Percentiles rank a stretch among this genome's conserved stretches.
Conservation (phyloP, 352 stramenopile species). For the Pythium chondricola region DNA sequence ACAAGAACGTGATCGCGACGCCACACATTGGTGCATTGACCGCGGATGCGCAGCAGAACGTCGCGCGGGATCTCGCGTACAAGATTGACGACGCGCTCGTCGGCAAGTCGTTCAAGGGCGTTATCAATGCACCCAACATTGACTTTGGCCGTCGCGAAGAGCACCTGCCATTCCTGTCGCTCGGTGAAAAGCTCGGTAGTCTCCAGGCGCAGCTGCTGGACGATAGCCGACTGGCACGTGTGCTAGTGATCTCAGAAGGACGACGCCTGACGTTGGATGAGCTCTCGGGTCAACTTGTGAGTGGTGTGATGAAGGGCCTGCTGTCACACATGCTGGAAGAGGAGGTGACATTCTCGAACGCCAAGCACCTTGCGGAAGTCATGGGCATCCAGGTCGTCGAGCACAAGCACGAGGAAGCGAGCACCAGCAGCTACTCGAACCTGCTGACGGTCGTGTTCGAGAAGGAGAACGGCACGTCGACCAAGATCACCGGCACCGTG, state of each 20-base stretch:
- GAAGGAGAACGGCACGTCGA: slow-evolving; percentile 75
- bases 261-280: slow-evolving; percentile 76
- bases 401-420: slow-evolving; percentile 83
- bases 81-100: slow-evolving; percentile 91
- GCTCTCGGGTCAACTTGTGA: slow-evolving; percentile 79
- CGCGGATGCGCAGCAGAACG: slow-evolving; percentile 91
- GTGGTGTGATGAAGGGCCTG: slow-evolving; percentile 87
- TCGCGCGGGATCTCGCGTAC: slow-evolving; percentile 85
- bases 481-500: slow-evolving; percentile 86
- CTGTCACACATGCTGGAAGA: slow-evolving; percentile 88
- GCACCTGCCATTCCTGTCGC: slow-evolving; percentile 79
- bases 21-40: slow-evolving; percentile 95
- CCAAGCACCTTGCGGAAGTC: slow-evolving; percentile 75
- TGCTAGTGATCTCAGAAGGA: slow-evolving; percentile 76
- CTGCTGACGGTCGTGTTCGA: slow-evolving; percentile 90
- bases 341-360: slow-evolving; percentile 89
- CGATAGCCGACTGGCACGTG: slow-evolving; percentile 51
- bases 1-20: slow-evolving; percentile 90
- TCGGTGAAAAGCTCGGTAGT: slow-evolving; percentile 89
- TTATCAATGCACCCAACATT: slow-evolving; percentile 94
- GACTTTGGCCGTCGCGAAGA: slow-evolving; percentile 78
- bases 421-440: slow-evolving; percentile 78
- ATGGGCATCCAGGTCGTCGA: slow-evolving; percentile 89
- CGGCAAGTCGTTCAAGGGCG: slow-evolving; percentile 89
- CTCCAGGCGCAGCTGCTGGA: slow-evolving; percentile 85